Evolutionary conservation across 2,329 filamentous ascomycete genomes (phyloP).

Genomic region (Hawksworthiomyces lignivorus): DNA sequence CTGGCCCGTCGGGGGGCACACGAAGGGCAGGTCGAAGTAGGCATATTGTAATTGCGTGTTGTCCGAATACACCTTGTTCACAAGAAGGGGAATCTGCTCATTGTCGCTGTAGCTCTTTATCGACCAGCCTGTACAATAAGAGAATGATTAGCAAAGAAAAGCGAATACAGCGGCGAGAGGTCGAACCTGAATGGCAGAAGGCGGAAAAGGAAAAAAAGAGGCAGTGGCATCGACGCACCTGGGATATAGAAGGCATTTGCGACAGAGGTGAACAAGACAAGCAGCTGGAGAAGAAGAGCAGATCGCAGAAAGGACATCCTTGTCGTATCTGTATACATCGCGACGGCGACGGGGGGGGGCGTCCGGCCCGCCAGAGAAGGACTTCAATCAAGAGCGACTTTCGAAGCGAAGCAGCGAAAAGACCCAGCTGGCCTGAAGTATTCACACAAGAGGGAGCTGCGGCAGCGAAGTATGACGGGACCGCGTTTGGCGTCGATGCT

Average conservation of each 20-base stretch:
- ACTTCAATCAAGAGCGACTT: background rate
- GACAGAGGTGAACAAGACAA: slow-evolving; percentile 33
- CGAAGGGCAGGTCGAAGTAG: slow-evolving; percentile 81
- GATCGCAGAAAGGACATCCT: slow-evolving; percentile 27
- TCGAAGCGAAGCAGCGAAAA: background rate
- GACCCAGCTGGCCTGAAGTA: no score
- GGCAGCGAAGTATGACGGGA: no score
- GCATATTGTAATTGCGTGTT: slow-evolving; percentile 86
- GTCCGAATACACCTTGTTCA: slow-evolving; percentile 89
- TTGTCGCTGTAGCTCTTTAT: slow-evolving; percentile 70
- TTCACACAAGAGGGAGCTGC: background rate
- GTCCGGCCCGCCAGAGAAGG: slow-evolving; percentile 1
- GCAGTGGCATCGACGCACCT: slow-evolving; percentile 52
- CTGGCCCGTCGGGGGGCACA: slow-evolving; percentile 69
- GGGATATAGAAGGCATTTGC: slow-evolving; percentile 75
- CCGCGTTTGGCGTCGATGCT: no score
- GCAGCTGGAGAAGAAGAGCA: slow-evolving; percentile 33
- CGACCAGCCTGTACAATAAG: slow-evolving; percentile 70
- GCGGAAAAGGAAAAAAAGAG: background rate
- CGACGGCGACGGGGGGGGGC: no score
- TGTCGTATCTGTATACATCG: slow-evolving; percentile 6
- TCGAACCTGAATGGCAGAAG: no score
- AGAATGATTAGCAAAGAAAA: no score
- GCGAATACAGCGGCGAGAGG: no score
- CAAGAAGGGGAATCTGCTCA: slow-evolving; percentile 74